Conservation (phyloP, 2,329 filamentous ascomycete species). For the Chrysoporthe cubensis region DNA sequence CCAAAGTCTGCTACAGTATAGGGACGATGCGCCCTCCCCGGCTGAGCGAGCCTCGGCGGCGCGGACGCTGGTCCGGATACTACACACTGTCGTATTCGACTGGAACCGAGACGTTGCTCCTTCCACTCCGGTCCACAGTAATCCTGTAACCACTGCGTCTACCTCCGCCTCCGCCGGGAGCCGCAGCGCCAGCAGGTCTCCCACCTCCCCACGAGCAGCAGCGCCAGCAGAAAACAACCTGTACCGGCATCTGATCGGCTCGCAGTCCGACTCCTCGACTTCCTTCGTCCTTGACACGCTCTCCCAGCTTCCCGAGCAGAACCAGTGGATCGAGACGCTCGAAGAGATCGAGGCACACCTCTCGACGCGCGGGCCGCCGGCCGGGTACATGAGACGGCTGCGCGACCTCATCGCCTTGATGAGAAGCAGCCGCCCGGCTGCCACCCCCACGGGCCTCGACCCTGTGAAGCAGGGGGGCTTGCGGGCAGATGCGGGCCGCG, state of each 20-base stretch:
- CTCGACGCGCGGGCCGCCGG: slow-evolving; percentile 33
- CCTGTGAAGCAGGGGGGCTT: slow-evolving; percentile 19
- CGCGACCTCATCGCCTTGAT: slow-evolving; percentile 36
- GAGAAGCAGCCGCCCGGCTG: slow-evolving; percentile 29
- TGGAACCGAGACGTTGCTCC: slow-evolving; percentile 22
- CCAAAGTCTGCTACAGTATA: slow-evolving; percentile 43
- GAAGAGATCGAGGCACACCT: slow-evolving; percentile 39
- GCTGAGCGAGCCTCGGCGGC: slow-evolving; percentile 51
- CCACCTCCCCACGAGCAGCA: not conserved
- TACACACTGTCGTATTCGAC: slow-evolving; percentile 46
- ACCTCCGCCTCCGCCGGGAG: not conserved
- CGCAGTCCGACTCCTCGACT: slow-evolving; percentile 39
- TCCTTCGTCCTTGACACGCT: slow-evolving; percentile 53
- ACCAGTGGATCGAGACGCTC: slow-evolving; percentile 47
- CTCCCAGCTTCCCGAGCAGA: slow-evolving; percentile 47
- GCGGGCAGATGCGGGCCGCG: slow-evolving; percentile 23
- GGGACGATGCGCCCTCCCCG: slow-evolving; percentile 42
- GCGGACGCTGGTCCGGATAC: slow-evolving; percentile 51
- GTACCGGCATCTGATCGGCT: slow-evolving; percentile 53
- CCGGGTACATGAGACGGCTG: slow-evolving; percentile 38
- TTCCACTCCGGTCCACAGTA: not conserved
- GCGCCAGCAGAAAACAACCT: slow-evolving; percentile 45
- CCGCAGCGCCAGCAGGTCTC: not conserved
- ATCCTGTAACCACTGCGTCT: not conserved
- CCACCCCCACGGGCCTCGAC: not conserved